These are phyloP conservation scores for Lactarius vividus DNA, from an alignment of 768 basidiomycete species.

Conservation along the genomic window DNA sequence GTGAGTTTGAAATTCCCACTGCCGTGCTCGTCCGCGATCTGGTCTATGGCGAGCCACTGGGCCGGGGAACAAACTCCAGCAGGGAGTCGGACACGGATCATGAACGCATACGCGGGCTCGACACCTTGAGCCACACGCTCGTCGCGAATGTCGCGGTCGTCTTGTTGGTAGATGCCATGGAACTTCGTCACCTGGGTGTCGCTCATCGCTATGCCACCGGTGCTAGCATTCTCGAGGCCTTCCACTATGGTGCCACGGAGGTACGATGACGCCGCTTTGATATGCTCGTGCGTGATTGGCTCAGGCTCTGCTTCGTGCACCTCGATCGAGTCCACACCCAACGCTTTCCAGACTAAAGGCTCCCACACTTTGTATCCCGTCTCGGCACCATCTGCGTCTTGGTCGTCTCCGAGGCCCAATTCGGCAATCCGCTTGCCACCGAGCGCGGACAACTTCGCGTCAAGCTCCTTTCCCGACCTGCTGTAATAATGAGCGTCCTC, in stretches of 20 bases:
- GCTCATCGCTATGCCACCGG: slow-evolving; percentile 82
- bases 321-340: slow-evolving; percentile 88
- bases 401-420: slow-evolving; percentile 92
- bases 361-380: slow-evolving; percentile 99
- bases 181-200: slow-evolving; percentile 98
- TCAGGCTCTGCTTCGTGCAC: slow-evolving; percentile 92
- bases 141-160: slow-evolving; percentile 97
- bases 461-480: slow-evolving; percentile 90
- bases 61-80: slow-evolving; percentile 89
- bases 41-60: slow-evolving; percentile 96
- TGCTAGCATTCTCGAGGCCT: slow-evolving; percentile 80
- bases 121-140: slow-evolving; percentile 89
- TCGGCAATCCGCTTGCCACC: slow-evolving; percentile 73
- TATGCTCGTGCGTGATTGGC: slow-evolving; percentile 97
- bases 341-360: slow-evolving; percentile 85
- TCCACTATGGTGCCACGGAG: slow-evolving; percentile 94
- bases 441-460: slow-evolving; percentile 71
- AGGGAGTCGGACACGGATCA: slow-evolving; percentile 97
- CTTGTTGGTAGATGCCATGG: slow-evolving; percentile 95
- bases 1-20: slow-evolving; percentile 96
- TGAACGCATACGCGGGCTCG: slow-evolving; percentile 96
- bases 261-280: slow-evolving; percentile 94
- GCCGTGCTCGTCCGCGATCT: slow-evolving; percentile 94
- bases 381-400: slow-evolving; percentile 93
- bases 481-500: slow-evolving; percentile 99